Base-by-base conservation (phyloP, 1,284 basidiomycete species). In the Apiotrichum mycotoxinovorans region DNA sequence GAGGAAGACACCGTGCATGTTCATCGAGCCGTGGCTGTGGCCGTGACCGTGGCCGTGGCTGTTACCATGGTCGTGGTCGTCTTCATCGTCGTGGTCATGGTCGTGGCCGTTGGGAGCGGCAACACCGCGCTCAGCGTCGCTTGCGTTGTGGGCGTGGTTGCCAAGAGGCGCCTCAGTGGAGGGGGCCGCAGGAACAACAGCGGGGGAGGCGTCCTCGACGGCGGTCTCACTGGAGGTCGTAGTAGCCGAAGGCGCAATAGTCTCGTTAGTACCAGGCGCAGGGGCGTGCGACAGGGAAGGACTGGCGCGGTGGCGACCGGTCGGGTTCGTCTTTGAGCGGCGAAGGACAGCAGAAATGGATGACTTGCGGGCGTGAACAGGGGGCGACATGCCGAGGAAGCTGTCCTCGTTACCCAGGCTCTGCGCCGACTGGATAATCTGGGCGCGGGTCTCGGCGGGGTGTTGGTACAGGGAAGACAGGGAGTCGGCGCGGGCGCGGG, bases 1-100 rank as follows among this genome's bases (percentile, higher is more conserved):
- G 25, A 98, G 79, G 56, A 98, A 83, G 4, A 98, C 83, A 30
- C 93, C 96, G 34, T 82, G 88, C 93, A 98, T 98, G 79, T 98
- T 99, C 95, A 99, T 98, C 7, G 87, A 89, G 4, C 76, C 80
- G 70, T 90, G 87, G 2, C 34, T 7, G 69, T 89, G 87, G 11
- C 79, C 78, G 63, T 78, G 75, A 14, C 69, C 67, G 38, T 47
- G 44, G 42, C 48, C 57, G 49, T 71, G 64, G 18, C 51, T 62
- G 25, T 58, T 37, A 20, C 25, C 46, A 33, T 48, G 33, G 44
- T 56, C 58, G 42, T 64, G 52, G 37, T 52, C 62, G 48, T 58
- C 58, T 37, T n/a, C n/a, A n/a, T n/a, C n/a, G n/a, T 52, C 57
- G 51, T 64, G 58, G 40, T 52, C 62, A 57, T 68, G 56, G 46